A percentile compares a stretch with the other conserved stretches of the same genome.
These are phyloP conservation scores for Zymoseptoria brevis DNA, from an alignment of 2,329 filamentous ascomycete genomes.

Conservation along the genomic window DNA sequence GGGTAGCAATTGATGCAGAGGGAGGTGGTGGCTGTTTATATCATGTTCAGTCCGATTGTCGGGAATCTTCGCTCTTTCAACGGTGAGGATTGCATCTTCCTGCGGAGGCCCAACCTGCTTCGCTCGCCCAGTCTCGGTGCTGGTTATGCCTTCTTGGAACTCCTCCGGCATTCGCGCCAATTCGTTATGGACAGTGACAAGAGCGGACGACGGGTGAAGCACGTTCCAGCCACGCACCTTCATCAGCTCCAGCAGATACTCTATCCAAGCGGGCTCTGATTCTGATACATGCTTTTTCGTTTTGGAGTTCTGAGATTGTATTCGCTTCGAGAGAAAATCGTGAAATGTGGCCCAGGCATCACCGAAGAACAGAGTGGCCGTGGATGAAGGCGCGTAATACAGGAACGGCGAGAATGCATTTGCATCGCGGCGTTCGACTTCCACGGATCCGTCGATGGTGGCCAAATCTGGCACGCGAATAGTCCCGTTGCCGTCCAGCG, in stretches of 20 bases:
- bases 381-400: conserved; percentile 77
- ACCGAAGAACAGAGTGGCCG: conserved; percentile 75
- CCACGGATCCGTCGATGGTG: conserved; percentile 22
- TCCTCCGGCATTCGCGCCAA: conserved; percentile 66
- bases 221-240: conserved; percentile 69
- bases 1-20: conserved; percentile 41
- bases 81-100: conserved; percentile 32
- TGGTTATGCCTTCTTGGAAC: conserved; percentile 25
- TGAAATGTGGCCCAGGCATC: conserved; percentile 83
- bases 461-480: conserved; percentile 42
- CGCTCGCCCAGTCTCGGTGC: conserved; percentile 2
- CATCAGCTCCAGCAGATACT: conserved; percentile 69
- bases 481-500: conserved; percentile 52
- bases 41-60: conserved; percentile 37
- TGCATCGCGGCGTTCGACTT: conserved; percentile 13
- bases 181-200: conserved; percentile 73
- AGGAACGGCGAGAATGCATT: conserved; percentile 56
- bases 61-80: conserved; percentile 15
- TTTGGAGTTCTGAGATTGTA: conserved; percentile 23
- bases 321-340: conserved; percentile 60
- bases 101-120: conserved; percentile 2
- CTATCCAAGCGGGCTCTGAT: conserved; percentile 66
- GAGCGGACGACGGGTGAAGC: conserved; percentile 58
- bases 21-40: conserved; percentile 33
- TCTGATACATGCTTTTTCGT: conserved; percentile 54